Conservation (phyloP, 805 yeast species). For the Cyberlindnera xylosilytica region DNA sequence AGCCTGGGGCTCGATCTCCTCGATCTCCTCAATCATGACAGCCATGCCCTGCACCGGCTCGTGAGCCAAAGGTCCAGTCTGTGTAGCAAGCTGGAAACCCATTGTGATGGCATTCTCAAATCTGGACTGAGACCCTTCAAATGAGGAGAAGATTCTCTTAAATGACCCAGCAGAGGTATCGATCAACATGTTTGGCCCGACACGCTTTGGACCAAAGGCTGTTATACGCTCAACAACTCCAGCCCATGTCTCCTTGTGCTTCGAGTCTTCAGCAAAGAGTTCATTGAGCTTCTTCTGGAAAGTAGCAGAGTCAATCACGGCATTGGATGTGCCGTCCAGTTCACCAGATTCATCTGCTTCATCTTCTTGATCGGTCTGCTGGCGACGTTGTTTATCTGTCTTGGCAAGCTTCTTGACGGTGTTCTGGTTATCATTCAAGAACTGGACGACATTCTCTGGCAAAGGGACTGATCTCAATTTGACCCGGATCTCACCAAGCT, state of each 20-base stretch:
- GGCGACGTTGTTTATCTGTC: slow-evolving; percentile 15
- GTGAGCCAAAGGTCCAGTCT: slow-evolving; percentile 83
- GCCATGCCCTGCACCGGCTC: slow-evolving; percentile 87
- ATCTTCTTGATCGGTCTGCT: slow-evolving; percentile 7
- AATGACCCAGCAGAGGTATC: slow-evolving; percentile 42
- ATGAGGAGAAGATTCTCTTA: slow-evolving; percentile 30
- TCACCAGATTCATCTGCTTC: slow-evolving; percentile 19
- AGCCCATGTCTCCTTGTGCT: slow-evolving; percentile 28
- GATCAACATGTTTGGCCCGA: slow-evolving; percentile 72
- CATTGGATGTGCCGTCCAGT: slow-evolving; percentile 22
- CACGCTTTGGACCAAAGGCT: slow-evolving; percentile 73
- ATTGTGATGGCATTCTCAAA: slow-evolving; percentile 65
- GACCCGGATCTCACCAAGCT: slow-evolving; percentile 47
- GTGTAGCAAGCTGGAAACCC: slow-evolving; percentile 81
- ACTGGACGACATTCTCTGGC: slow-evolving; percentile 45
- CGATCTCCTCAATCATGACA: slow-evolving; percentile 37
- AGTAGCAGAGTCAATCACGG: slow-evolving; percentile 25
- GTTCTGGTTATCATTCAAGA: slow-evolving; percentile 44
- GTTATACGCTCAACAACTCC: slow-evolving; percentile 41
- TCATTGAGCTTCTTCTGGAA: slow-evolving; percentile 34
- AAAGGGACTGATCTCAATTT: slow-evolving; percentile 50
- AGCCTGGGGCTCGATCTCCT: slow-evolving; percentile 21
- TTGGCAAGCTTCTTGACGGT: slow-evolving; percentile 38
- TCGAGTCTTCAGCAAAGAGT: slow-evolving; percentile 28
- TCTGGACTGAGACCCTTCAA: slow-evolving; percentile 27